phyloP scores from a whole-genome alignment of 305 asterid species.

The Fraxinus albicans region DNA sequence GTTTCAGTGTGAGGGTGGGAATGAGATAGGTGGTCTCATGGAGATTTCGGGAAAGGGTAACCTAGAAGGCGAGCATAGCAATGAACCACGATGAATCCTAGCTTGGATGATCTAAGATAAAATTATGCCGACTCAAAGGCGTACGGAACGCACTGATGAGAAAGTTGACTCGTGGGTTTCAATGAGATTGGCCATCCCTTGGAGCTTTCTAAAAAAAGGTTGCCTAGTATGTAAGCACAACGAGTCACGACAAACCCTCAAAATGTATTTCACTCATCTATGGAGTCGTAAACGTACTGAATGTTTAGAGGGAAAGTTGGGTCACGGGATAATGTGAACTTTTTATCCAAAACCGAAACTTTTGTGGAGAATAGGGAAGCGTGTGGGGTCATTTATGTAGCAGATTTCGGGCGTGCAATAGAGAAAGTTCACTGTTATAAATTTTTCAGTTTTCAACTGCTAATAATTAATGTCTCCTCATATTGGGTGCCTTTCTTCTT shows the following conservation, averaged over 20 bases:
- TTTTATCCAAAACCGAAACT: not conserved
- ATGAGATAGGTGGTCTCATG: not conserved
- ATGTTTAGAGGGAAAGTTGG: not conserved
- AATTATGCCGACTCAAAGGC: not conserved
- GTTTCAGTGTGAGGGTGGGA: not conserved
- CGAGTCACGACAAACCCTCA: not conserved
- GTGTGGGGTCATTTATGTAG: slow-evolving; percentile 47
- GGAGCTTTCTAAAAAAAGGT: not conserved
- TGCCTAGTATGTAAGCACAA: not conserved
- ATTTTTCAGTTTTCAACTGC: slow-evolving; percentile 34
- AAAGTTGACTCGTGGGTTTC: not conserved
- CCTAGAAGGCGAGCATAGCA: not conserved
- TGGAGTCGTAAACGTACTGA: not conserved
- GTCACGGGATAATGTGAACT: not conserved
- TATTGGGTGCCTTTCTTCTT: slow-evolving; percentile 40
- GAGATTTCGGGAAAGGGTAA: not conserved
- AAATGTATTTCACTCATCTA: not conserved
- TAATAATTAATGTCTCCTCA: slow-evolving; percentile 74
- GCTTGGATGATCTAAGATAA: not conserved
- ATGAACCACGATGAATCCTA: not conserved
- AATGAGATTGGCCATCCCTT: not conserved
- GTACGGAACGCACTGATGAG: not conserved
- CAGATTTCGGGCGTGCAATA: slow-evolving; percentile 42
- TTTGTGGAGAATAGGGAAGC: slow-evolving; percentile 22
- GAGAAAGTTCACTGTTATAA: slow-evolving; percentile 36